Evolutionary conservation across 306 rosid species (phyloP).

Genomic region (Cucurbita moschata): DNA sequence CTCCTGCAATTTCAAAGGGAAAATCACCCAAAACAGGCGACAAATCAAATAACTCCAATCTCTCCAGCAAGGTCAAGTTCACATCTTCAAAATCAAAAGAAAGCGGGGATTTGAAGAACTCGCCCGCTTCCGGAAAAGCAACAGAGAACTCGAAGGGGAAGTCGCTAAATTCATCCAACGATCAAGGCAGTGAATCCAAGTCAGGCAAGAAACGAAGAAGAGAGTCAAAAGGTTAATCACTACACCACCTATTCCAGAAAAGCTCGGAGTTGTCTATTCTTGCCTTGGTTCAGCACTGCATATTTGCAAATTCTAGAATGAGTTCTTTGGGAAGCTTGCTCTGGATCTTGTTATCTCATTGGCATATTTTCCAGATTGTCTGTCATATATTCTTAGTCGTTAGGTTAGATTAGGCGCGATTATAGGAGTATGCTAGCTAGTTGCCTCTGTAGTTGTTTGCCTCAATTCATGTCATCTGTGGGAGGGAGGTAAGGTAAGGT

Average conservation of each 20-base stretch:
- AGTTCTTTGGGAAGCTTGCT: conserved; percentile 1
- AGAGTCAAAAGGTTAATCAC: conserved; percentile 24
- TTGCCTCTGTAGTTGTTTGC: background rate
- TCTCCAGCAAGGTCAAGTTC: conserved; percentile 36
- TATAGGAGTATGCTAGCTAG: background rate
- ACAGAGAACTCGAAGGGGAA: conserved; percentile 36
- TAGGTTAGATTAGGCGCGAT: conserved; percentile 6
- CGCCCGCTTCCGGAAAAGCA: conserved; percentile 18
- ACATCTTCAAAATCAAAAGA: conserved; percentile 28
- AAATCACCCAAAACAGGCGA: conserved; percentile 34
- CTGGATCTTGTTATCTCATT: background rate
- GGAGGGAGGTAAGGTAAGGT: background rate
- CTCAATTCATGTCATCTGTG: background rate
- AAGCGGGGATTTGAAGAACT: conserved; percentile 20
- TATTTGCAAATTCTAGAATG: conserved; percentile 1
- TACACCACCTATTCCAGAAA: background rate
- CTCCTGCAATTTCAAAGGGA: conserved; percentile 37
- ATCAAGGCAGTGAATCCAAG: conserved; percentile 31
- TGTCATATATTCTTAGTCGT: background rate
- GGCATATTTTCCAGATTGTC: conserved; percentile 2
- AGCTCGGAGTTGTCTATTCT: conserved; percentile 4
- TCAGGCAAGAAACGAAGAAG: conserved; percentile 64
- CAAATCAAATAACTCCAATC: conserved; percentile 33
- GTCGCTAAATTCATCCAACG: conserved; percentile 33
- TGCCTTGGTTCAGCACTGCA: background rate